A percentile compares a stretch with the other conserved stretches of the same genome.
phyloP scores from a whole-genome alignment of 768 basidiomycete genomes.

The Asterophora parasitica region DNA sequence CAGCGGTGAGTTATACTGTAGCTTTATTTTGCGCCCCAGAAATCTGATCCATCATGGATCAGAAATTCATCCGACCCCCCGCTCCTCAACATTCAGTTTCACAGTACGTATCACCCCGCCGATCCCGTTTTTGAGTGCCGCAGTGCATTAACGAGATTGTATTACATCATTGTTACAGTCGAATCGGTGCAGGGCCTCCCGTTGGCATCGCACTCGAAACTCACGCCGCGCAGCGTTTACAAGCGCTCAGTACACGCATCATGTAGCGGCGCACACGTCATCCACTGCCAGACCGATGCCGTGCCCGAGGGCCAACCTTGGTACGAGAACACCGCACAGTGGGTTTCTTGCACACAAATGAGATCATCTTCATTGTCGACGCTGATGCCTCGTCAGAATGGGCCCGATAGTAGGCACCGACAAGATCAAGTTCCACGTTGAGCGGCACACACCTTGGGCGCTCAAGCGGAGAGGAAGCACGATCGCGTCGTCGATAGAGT shows the following conservation, averaged over 20 bases:
- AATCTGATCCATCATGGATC: not conserved
- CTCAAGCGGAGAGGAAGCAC: constrained; percentile 3
- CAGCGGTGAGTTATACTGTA: not conserved
- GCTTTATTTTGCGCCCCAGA: no score
- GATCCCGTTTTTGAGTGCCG: not conserved
- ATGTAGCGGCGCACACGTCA: constrained; percentile 2
- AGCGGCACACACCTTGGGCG: not conserved
- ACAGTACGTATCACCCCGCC: constrained; percentile 1
- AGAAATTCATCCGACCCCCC: not conserved
- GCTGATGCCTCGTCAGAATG: constrained; percentile 4
- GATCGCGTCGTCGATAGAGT: constrained; percentile 11
- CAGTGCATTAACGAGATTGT: not conserved
- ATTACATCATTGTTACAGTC: constrained; percentile 3
- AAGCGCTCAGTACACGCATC: constrained; percentile 2
- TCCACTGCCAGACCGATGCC: not conserved
- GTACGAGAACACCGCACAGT: constrained; percentile 15
- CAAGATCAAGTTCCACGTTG: constrained; percentile 11
- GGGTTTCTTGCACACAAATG: not conserved
- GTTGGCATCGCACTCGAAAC: not conserved
- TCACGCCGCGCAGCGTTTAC: not conserved
- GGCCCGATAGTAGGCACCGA: constrained; percentile 12
- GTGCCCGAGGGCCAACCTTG: not conserved
- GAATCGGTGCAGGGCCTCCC: constrained; percentile 6
- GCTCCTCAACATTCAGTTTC: constrained; percentile 14
- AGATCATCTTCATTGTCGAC: not conserved